Base-by-base conservation (phyloP, 306 rosid species). In the Rosa lucieae region DNA sequence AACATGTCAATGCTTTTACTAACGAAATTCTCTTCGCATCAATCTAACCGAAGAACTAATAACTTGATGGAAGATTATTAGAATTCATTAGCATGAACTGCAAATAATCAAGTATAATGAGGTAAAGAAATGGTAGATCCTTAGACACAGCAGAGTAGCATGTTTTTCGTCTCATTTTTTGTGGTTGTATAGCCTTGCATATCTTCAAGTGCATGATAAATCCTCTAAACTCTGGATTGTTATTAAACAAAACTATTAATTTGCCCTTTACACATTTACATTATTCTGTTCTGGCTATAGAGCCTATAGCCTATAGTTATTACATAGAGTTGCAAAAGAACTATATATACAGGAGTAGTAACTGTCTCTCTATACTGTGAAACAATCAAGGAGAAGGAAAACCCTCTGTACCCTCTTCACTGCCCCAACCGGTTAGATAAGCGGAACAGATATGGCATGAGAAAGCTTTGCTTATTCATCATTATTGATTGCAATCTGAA, bases 361-460 rank as follows among this genome's bases (percentile, higher is more conserved):
- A 15, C 35, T 11, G n/a, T n/a, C 26, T 53, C 39, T 21, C 42
- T 21, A 17, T 66, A 66, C 42, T 12, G 12, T 66, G 47, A 65
- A 66, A 46, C 20, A 35, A 66, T 37, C 0, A 17, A 1, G 3
- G 17, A 29, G 17, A 62, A 26, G 40, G 40, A 62, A 12, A 14
- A 12, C 20, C 37, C 20, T 35, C 5, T 5, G 29, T 20, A 65
- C 70, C 44, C 21, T 37, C 21, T 66, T 37, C 46, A 37, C 46
- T 55, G 62, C 10, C 14, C 17, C 44, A 17, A 32, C 69, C 21
- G 47, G 14, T 55, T 49, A 18, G 32, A 29, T 20, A 59, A 18
- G 69, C n/a, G 17, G 46, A 70, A 70, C 44, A 79, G 42, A 18
- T 32, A 47, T 61, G 72, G 65, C 40, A 79, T 21, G 43, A 18